Evolutionary conservation across 768 basidiomycete genomes (phyloP).

Genomic region (Trametes cinnabarina): DNA sequence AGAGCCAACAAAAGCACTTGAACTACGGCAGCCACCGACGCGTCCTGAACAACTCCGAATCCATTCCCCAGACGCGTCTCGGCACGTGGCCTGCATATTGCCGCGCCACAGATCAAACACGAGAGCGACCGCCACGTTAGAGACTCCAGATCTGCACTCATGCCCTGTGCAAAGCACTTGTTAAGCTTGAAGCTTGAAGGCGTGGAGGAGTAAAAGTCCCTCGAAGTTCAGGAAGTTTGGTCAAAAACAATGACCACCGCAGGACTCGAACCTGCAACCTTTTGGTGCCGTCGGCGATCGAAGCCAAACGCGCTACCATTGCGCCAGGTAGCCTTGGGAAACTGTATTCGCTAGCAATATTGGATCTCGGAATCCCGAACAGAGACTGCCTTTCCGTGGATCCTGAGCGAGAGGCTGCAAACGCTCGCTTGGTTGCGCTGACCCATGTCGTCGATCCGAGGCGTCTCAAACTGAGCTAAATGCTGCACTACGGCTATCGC

Average conservation of each 20-base stretch:
- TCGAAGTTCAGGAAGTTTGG: too few relatives aligned
- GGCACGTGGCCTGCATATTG: neutral
- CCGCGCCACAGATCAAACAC: neutral
- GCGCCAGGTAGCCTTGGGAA: slow-evolving; percentile 69
- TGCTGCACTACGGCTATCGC: slow-evolving; percentile 18
- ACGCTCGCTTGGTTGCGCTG: neutral
- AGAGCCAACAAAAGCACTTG: slow-evolving; percentile 1
- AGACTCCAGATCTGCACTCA: too few relatives aligned
- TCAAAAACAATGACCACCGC: slow-evolving; percentile 65
- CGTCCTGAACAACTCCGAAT: neutral
- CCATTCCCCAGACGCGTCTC: slow-evolving; percentile 4
- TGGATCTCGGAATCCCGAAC: too few relatives aligned
- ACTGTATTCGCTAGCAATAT: too few relatives aligned
- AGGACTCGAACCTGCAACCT: slow-evolving; percentile 98
- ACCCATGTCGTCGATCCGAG: slow-evolving; percentile 11
- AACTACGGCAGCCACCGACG: slow-evolving; percentile 17
- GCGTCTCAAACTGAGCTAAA: slow-evolving; percentile 15
- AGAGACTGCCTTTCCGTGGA: neutral
- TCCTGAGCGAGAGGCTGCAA: too few relatives aligned
- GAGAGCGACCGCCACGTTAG: too few relatives aligned
- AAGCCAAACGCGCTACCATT: slow-evolving; percentile 97
- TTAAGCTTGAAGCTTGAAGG: too few relatives aligned
- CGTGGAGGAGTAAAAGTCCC: too few relatives aligned
- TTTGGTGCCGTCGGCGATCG: slow-evolving; percentile 67
- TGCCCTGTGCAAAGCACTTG: too few relatives aligned